Evolutionary conservation across 148 eudicot genomes (phyloP), one percentile per base, ranked within the genome.

Genomic region (Vaccinium corymbosum): DNA sequence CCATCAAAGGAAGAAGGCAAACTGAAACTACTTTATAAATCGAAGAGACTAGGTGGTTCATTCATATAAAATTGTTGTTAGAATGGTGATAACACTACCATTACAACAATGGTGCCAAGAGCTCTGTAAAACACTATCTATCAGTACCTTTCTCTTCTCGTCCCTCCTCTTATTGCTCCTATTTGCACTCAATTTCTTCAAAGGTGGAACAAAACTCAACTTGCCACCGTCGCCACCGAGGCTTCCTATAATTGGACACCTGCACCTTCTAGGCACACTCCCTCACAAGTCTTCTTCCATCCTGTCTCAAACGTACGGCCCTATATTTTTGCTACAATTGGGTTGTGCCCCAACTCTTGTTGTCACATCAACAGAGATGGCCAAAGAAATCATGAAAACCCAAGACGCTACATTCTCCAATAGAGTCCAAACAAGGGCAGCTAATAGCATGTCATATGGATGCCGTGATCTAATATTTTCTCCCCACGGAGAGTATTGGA

Each of bases 191-290:
- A 80, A 80, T 12, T 62, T 62, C 70, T 62, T 62, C 68, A 80
- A 6, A 19, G 10, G 19, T 35, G 15, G 32, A 27, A 22, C 11
- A 10, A 62, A 62, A 22, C 70, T 62, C 27, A 62, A 62, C 70
- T 62, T 62, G 70, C 70, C 70, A n/a, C 29, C 70, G 1, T 80
- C 82, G 8, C 82, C 82, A 20, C 82, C 82, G 0, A 46, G 48
- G 82, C 82, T 80, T 16, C 82, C 82, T 11, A n/a, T 80, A 38
- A 80, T 80, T 25, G 72, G 72, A 3, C 71, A 80, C 73, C 8
- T 59, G 16, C 55, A 61, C 52, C 82, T 32, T 4, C 72, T 80
- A 0, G 82, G 82, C 5, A 20, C 51, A 19, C 72, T 59, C 4
- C 82, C 82, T n/a, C 71, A 61, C 82, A 22, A 20, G 15, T 61